Evolutionary conservation across 176 grass and related monocot species (phyloP), one percentile per base, ranked within the genome.

Genomic region (Avena sativa): DNA sequence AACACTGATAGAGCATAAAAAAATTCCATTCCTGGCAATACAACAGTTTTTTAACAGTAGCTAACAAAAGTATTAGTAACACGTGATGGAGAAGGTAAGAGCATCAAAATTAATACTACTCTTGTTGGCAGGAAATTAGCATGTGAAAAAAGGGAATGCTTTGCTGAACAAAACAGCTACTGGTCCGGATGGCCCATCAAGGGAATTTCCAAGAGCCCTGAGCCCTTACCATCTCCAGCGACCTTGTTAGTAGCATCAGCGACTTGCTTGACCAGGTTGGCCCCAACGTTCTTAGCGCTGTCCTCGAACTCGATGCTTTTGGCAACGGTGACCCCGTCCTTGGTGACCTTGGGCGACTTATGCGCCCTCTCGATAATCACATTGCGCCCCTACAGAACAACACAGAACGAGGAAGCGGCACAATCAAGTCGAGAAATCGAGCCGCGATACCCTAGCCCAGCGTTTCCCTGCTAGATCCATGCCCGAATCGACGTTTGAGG

Each of bases 271-370:
- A 98, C 96, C 86, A 98, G 90, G 83, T 83, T 89, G 12, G 96
- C 93, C 58, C 96, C 93, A 23, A 95, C 81, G 88, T 98, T 98
- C 83, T 92, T 95, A 26, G 74, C 74, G 34, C 84, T 94, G 62
- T 95, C 90, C 85, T 92, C 86, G 40, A 98, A 98, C 81, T 98
- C 96, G 5, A 95, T 95, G 65, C 88, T 94, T 81, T 95, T 98
- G 28, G 96, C 96, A 61, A 98, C 93, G 20, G 92, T 98, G 62
- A 95, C 96, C 17, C 96, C 96, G 86, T 98, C 96, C 91, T 95
- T 98, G 20, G 96, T 98, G 75, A 98, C 58, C 87, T 91, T 92
- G 16, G 92, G 91, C 46, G 81, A 85, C 89, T 68, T 81, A 5
- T 0, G 25, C 46, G 85, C 82, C 46, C 87, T 89, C 86, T 95